phyloP scores from a whole-genome alignment of 2,329 filamentous ascomycete species.

The Tolypocladium tropicale region DNA sequence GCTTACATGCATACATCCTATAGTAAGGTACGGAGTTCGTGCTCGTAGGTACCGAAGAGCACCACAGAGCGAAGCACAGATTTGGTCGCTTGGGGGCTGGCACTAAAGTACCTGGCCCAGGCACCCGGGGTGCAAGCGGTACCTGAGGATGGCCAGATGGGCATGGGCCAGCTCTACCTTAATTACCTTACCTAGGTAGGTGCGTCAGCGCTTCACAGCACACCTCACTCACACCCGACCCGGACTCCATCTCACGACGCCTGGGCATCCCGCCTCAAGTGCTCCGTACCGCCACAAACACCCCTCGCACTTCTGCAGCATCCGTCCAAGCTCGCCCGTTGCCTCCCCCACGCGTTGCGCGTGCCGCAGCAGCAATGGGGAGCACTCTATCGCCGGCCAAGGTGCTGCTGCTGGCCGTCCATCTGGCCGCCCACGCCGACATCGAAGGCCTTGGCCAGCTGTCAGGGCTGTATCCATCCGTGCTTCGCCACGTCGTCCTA shows the following conservation, averaged over 20 bases:
- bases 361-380: conserved; percentile 10
- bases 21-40: neutral
- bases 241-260: neutral
- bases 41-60: neutral
- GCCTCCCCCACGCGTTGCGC: neutral
- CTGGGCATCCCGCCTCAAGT: neutral
- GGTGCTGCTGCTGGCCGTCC: conserved; percentile 61
- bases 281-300: neutral
- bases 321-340: neutral
- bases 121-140: too few species aligned
- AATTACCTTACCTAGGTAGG: neutral
- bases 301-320: neutral
- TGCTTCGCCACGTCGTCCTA: conserved; percentile 53
- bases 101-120: neutral
- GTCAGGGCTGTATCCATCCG: conserved; percentile 41
- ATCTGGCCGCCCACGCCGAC: conserved; percentile 57
- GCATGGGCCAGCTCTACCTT: neutral
- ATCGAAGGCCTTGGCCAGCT: conserved; percentile 52
- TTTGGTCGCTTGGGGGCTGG: too few species aligned
- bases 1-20: neutral
- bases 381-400: conserved; percentile 51
- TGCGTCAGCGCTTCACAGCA: too few species aligned
- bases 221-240: too few species aligned
- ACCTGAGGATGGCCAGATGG: too few species aligned
- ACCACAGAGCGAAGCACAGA: too few species aligned